These are phyloP conservation scores for Apiotrichum mycotoxinovorans DNA, from an alignment of 1,284 basidiomycete genomes.

Conservation along the genomic window DNA sequence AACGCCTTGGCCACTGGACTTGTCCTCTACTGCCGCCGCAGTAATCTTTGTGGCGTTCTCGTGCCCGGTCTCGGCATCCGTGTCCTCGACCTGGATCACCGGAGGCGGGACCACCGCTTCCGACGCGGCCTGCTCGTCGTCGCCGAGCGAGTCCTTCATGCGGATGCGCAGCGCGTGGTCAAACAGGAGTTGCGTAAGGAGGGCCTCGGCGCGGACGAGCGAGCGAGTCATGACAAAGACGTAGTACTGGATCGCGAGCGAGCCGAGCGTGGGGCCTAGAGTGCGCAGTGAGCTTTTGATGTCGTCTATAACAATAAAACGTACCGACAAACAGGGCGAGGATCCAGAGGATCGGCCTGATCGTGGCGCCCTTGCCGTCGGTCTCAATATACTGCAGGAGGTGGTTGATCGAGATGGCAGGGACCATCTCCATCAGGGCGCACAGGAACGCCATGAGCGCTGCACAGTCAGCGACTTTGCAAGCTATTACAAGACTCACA, in stretches of 20 bases:
- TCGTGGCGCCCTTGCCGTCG: constrained; percentile 46
- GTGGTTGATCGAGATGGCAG: constrained; percentile 55
- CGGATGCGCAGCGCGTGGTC: constrained; percentile 67
- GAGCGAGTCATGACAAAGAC: constrained; percentile 47
- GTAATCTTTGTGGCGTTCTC: constrained; percentile 9
- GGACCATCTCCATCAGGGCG: constrained; percentile 47
- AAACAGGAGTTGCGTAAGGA: constrained; percentile 67
- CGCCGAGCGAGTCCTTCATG: constrained; percentile 50
- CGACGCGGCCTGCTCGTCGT: constrained; percentile 13
- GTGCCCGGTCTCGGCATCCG: constrained; percentile 12
- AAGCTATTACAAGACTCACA: neutral
- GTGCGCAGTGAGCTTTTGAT: neutral
- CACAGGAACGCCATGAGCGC: constrained; percentile 37
- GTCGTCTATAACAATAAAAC: neutral
- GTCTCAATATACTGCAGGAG: constrained; percentile 56
- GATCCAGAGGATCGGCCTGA: constrained; percentile 63
- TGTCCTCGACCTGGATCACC: constrained; percentile 19
- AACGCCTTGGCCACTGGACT: constrained; percentile 45
- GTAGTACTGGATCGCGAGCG: constrained; percentile 45
- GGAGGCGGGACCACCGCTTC: too few relatives aligned
- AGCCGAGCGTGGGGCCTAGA: constrained; percentile 49
- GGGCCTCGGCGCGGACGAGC: constrained; percentile 58
- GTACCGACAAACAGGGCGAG: constrained; percentile 58
- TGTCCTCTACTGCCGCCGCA: neutral
- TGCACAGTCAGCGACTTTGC: neutral